Conservation (phyloP, 2,329 filamentous ascomycete species). For the Hyphodiscus sp. region DNA sequence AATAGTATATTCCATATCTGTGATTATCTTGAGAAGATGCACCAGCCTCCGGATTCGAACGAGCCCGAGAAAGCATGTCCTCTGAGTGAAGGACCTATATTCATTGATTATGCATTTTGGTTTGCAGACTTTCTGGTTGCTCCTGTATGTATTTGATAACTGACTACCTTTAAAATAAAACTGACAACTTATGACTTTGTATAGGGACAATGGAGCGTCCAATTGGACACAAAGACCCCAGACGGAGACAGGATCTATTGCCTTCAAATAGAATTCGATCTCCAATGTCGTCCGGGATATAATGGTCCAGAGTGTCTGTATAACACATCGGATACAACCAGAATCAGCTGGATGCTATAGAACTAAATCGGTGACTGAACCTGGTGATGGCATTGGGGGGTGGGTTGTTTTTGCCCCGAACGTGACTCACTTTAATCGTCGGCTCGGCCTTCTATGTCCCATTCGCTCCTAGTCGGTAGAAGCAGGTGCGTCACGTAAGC, state of each 20-base stretch:
- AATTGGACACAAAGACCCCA: constrained; percentile 5
- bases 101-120: constrained; percentile 6
- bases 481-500: too few species aligned
- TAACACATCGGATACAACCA: constrained; percentile 1
- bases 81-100: constrained; percentile 4
- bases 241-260: constrained; percentile 7
- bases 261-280: constrained; percentile 6
- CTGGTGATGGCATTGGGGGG: constrained; percentile 1
- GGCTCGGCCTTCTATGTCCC: too few species aligned
- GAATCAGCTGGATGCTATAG: constrained; percentile 4
- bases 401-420: too few species aligned
- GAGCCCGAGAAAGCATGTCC: constrained; percentile 6
- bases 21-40: constrained; percentile 7
- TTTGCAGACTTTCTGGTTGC: constrained; percentile 5
- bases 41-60: constrained; percentile 6
- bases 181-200: constrained; percentile 3
- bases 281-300: constrained; percentile 3
- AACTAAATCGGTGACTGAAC: constrained; percentile 2
- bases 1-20: constrained; percentile 4
- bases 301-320: constrained; percentile 5
- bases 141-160: constrained; percentile 4
- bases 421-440: too few species aligned
- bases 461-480: too few species aligned
- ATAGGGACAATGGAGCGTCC: constrained; percentile 6
- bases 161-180: constrained; percentile 1